Evolutionary conservation across 2,329 filamentous ascomycete genomes (phyloP), one percentile per base, ranked within the genome.

Genomic region (Bertia moriformis): DNA sequence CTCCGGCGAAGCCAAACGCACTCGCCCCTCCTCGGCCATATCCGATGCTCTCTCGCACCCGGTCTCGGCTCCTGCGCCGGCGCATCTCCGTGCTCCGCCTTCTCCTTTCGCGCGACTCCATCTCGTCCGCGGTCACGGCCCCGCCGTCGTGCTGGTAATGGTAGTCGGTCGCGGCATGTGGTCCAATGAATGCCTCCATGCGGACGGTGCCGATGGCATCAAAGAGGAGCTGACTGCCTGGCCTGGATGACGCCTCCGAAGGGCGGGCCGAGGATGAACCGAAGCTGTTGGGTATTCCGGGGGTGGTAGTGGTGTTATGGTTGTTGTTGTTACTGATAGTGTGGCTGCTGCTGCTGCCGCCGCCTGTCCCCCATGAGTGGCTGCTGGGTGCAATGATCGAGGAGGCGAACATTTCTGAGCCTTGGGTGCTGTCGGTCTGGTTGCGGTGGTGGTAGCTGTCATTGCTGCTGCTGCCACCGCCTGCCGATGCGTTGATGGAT

Each of bases 171-270:
- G 93, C 80, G 1, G 83, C 83, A 49, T 93, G 87, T 51, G 91
- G 91, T 61, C 91, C 32, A 47, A 98, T 93, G 56, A 96, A 98
- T 0, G 91, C 91, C 57, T 96, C 89, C 89, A 98, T 96, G 19
- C 91, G 77, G 37, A 96, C 77, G 2, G 88, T 96, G 1, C 88
- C 87, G 42, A 93, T 80, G 1, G 83, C 83, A 49, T 93, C 87
- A 51, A 91, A 91, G 61, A 91, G 88, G 55, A 76, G 76, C 41
- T 61, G 61, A 1, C 63, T 60, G 3, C 56, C 48, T 20, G 57
- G 56, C 4, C 60, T 55, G 7, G 66, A 70, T 1, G 70, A 74
- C 3, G 68, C 66, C 43, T 75, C 71, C 0, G 69, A 72, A 2
- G 67, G 69, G n/a, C 68, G 62, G 32, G 43, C 43, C 7, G 38